Evolutionary conservation across 805 yeast genomes (phyloP).

Genomic region (Sugiyamaella floridensis): DNA sequence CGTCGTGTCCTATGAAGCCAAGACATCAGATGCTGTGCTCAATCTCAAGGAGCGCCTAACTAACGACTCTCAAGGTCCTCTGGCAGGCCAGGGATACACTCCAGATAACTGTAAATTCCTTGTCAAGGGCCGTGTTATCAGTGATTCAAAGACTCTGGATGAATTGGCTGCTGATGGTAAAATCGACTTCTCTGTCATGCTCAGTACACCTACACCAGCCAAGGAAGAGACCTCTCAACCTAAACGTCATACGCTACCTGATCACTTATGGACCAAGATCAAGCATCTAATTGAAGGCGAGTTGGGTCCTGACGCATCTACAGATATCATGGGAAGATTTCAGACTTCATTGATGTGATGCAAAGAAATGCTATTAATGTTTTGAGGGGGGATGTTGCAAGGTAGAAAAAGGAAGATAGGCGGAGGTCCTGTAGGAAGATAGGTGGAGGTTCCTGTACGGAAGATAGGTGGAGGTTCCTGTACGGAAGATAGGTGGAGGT

Average conservation of each 20-base stretch:
- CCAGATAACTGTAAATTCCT: conserved; percentile 40
- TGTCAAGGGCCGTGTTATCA: conserved; percentile 56
- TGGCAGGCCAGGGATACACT: conserved; percentile 9
- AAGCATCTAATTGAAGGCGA: neutral
- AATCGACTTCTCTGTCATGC: conserved; percentile 41
- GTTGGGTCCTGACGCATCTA: neutral
- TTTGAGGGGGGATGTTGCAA: too few species aligned
- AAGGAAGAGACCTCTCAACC: neutral
- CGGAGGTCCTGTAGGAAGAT: too few species aligned
- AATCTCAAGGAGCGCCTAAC: conserved; percentile 28
- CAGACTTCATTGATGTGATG: neutral
- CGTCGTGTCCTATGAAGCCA: conserved; percentile 26
- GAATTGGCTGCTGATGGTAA: conserved; percentile 26
- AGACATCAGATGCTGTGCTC: conserved; percentile 21
- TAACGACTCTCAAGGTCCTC: conserved; percentile 24
- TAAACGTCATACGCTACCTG: neutral
- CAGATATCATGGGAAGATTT: neutral
- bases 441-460: too few species aligned
- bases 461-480: too few species aligned
- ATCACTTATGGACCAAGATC: neutral
- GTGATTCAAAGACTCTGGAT: conserved; percentile 41
- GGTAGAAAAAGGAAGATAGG: too few species aligned
- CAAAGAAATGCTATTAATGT: neutral
- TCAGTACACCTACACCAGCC: conserved; percentile 19
- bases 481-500: too few species aligned